These are phyloP conservation scores for Stenogyne calaminthoides DNA, from an alignment of 305 asterid genomes.

Conservation along the genomic window DNA sequence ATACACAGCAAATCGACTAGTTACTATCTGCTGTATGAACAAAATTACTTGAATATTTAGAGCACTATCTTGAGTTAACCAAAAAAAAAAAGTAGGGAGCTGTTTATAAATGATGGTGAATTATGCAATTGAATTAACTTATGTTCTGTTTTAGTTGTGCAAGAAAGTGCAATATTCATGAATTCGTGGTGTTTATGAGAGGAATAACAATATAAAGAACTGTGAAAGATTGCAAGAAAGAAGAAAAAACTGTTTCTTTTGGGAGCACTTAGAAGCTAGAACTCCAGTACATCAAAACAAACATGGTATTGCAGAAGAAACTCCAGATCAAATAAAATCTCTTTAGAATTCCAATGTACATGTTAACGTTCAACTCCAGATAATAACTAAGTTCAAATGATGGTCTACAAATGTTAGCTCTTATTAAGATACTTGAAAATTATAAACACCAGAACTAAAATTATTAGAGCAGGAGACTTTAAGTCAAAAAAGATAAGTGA, in stretches of 20 bases:
- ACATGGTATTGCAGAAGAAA: background rate
- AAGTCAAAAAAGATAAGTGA: conserved; percentile 6
- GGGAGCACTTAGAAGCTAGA: background rate
- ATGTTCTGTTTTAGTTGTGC: conserved; percentile 6
- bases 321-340: background rate
- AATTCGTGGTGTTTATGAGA: background rate
- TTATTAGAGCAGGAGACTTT: background rate
- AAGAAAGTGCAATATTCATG: background rate
- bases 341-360: background rate
- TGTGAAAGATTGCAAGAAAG: background rate
- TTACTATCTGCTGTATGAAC: too few relatives aligned
- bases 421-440: background rate
- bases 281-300: too few relatives aligned
- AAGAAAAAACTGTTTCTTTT: background rate
- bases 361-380: background rate
- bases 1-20: too few relatives aligned
- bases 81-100: background rate
- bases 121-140: background rate
- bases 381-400: background rate
- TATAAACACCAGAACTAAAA: background rate
- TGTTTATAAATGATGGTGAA: background rate
- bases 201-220: background rate
- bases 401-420: background rate
- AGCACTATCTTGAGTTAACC: background rate
- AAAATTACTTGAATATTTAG: too few relatives aligned